A percentile compares a stretch with the other conserved stretches of the same genome.
These are phyloP conservation scores for Fusarium sp. DNA, from an alignment of 2,329 filamentous ascomycete species.

Conservation along the genomic window DNA sequence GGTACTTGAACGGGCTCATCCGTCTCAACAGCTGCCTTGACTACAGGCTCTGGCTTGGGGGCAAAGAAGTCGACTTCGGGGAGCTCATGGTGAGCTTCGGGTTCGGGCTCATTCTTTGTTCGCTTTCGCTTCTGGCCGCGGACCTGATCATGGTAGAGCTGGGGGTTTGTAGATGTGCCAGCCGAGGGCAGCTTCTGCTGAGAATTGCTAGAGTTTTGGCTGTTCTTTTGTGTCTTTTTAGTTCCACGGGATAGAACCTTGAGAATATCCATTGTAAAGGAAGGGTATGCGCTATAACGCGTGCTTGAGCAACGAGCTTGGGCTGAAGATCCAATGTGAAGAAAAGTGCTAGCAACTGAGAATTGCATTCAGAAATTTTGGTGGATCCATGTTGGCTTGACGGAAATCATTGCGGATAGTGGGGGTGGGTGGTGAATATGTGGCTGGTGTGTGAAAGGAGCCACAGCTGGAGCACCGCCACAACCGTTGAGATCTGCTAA, in stretches of 20 bases:
- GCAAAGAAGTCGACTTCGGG: conserved; percentile 70
- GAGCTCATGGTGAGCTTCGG: conserved; percentile 46
- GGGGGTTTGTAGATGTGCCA: conserved; percentile 72
- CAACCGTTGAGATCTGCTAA: conserved; percentile 9
- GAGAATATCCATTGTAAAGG: conserved; percentile 72
- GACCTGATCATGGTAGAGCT: conserved; percentile 72
- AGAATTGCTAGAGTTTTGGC: conserved; percentile 44
- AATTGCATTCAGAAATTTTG: conserved; percentile 41
- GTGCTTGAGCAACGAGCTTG: conserved; percentile 8
- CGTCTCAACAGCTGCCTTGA: conserved; percentile 46
- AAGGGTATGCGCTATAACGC: neutral
- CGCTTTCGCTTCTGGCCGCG: conserved; percentile 67
- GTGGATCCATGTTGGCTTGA: conserved; percentile 31
- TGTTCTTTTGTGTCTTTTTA: conserved; percentile 61
- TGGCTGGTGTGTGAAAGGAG: conserved; percentile 3
- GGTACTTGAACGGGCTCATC: conserved; percentile 41
- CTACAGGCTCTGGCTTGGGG: conserved; percentile 51
- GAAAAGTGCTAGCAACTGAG: conserved; percentile 30
- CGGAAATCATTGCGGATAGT: conserved; percentile 29
- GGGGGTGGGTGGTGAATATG: conserved; percentile 24
- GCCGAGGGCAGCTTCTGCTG: conserved; percentile 69
- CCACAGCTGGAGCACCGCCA: neutral
- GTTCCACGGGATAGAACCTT: conserved; percentile 77
- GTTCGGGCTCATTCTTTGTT: conserved; percentile 50
- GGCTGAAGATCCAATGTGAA: conserved; percentile 6